phyloP scores from a whole-genome alignment of 1,139 yeast species.

The Candida sp. region DNA sequence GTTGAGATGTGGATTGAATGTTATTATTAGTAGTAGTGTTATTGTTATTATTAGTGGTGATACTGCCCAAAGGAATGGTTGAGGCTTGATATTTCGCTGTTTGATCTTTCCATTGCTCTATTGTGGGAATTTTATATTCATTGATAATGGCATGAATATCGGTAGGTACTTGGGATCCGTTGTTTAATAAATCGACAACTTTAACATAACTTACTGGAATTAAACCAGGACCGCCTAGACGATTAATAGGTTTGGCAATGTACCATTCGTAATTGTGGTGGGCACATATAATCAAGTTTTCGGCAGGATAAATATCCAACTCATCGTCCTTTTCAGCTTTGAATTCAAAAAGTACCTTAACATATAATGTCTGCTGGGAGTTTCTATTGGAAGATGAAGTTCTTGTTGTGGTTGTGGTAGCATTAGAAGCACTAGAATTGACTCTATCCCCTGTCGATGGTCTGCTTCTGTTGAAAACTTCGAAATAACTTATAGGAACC shows the following conservation, averaged over 20 bases:
- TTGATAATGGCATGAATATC: slow-evolving; percentile 41
- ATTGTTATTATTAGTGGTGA: slow-evolving; percentile 25
- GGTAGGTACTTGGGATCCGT: slow-evolving; percentile 24
- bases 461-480: slow-evolving; percentile 64
- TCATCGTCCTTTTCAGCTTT: slow-evolving; percentile 90
- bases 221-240: slow-evolving; percentile 95
- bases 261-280: slow-evolving; percentile 98
- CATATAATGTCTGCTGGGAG: slow-evolving; percentile 39
- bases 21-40: slow-evolving; percentile 9
- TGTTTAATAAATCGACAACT: slow-evolving; percentile 67
- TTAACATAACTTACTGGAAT: slow-evolving; percentile 92
- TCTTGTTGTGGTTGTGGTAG: slow-evolving; percentile 4
- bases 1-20: slow-evolving; percentile 14
- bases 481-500: slow-evolving; percentile 86
- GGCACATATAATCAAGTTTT: slow-evolving; percentile 88
- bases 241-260: slow-evolving; percentile 92
- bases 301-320: slow-evolving; percentile 79
- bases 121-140: slow-evolving; percentile 76
- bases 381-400: slow-evolving; percentile 7
- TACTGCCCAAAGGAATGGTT: slow-evolving; percentile 70
- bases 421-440: slow-evolving; percentile 1
- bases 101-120: slow-evolving; percentile 91
- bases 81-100: slow-evolving; percentile 94
- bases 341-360: slow-evolving; percentile 68
- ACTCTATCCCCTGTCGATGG: slow-evolving; percentile 17